Evolutionary conservation across 2,329 filamentous ascomycete genomes (phyloP).

Genomic region (Aureobasidium mangrovei): DNA sequence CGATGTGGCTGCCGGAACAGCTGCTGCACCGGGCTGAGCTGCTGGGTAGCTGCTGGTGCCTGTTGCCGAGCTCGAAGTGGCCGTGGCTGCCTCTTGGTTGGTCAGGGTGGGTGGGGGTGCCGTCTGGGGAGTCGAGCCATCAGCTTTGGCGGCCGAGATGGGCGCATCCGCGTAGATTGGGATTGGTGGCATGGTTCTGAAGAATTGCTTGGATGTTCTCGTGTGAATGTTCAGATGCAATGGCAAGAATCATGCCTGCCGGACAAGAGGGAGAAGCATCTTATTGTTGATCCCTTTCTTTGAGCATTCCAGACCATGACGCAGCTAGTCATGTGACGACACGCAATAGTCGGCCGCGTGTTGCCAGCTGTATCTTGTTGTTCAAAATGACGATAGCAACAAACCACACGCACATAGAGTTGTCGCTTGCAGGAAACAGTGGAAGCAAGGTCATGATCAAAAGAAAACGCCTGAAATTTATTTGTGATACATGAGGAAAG

Average conservation of each 20-base stretch:
- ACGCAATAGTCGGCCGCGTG: neutral
- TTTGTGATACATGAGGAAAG: constrained; percentile 16
- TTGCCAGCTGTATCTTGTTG: neutral
- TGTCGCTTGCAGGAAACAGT: neutral
- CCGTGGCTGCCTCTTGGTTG: constrained; percentile 9
- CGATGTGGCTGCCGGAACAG: constrained; percentile 26
- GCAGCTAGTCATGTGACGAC: constrained; percentile 1
- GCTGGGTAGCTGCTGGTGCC: constrained; percentile 20
- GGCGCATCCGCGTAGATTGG: constrained; percentile 39
- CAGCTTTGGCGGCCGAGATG: constrained; percentile 31
- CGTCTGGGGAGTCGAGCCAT: constrained; percentile 31
- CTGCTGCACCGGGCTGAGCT: constrained; percentile 24
- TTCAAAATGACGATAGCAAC: neutral
- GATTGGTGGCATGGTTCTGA: constrained; percentile 35
- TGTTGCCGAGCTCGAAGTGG: neutral
- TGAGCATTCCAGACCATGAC: neutral
- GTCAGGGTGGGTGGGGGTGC: constrained; percentile 30
- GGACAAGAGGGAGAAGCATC: neutral
- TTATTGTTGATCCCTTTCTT: constrained; percentile 4
- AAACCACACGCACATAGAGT: neutral
- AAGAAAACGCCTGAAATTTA: constrained; percentile 15
- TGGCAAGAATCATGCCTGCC: neutral
- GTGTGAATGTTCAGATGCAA: neutral
- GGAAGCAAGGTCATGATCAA: constrained; percentile 11
- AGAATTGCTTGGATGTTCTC: constrained; percentile 13